A percentile compares a stretch with the other conserved stretches of the same genome.
Conservation (phyloP, 1,284 basidiomycete genomes). For the Taiwanofungus camphoratus region DNA sequence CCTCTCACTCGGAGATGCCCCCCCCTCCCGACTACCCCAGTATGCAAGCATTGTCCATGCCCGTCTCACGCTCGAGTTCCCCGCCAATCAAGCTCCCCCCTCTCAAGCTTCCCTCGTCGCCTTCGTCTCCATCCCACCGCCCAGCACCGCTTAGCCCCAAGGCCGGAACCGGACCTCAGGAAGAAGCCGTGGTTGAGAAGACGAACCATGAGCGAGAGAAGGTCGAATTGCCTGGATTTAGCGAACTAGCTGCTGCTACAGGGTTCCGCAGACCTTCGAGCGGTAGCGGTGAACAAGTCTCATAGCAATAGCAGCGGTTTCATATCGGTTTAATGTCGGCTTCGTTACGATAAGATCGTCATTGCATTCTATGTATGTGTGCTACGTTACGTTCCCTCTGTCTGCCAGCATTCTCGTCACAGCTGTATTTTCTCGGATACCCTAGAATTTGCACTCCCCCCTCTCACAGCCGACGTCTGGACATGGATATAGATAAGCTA, state of each 20-base stretch:
- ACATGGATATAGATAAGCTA: no score
- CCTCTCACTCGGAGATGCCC: conserved; percentile 22
- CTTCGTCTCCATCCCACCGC: conserved; percentile 23
- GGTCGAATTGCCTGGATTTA: conserved; percentile 52
- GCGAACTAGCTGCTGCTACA: conserved; percentile 53
- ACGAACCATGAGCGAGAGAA: conserved; percentile 20
- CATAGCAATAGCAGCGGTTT: background rate
- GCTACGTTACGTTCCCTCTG: no score
- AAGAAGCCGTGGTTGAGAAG: conserved; percentile 20
- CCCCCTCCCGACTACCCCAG: conserved; percentile 16
- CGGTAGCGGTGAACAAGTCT: conserved; percentile 1
- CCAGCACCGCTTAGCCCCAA: conserved; percentile 9
- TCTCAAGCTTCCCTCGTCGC: conserved; percentile 39
- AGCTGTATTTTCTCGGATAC: no score
- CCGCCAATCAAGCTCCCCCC: conserved; percentile 70
- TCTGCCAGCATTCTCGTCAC: no score
- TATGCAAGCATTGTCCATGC: conserved; percentile 33
- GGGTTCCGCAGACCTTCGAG: conserved; percentile 16
- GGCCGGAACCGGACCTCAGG: conserved; percentile 14
- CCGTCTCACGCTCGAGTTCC: conserved; percentile 51
- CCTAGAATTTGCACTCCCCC: no score
- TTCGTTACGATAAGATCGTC: background rate
- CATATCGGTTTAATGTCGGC: background rate
- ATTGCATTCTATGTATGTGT: no score
- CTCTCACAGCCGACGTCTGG: no score